Conservation (phyloP, 805 yeast genomes). For the Hagleromyces aurorensis region DNA sequence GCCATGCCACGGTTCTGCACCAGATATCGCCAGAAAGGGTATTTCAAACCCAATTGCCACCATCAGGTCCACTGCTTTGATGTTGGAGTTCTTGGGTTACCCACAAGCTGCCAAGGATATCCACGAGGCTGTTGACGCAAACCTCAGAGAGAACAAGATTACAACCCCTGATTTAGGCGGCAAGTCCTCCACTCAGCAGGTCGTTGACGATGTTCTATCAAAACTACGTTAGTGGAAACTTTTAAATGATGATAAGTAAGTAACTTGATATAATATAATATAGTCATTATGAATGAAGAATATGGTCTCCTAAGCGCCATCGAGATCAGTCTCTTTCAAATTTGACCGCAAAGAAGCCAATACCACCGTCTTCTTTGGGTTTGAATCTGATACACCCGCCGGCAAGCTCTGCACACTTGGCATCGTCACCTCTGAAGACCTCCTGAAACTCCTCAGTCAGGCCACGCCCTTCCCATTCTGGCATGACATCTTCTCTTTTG, state of each 20-base stretch:
- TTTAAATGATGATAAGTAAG: constrained; percentile 1
- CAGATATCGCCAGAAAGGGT: constrained; percentile 94
- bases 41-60: constrained; percentile 97
- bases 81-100: constrained; percentile 95
- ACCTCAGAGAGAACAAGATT: constrained; percentile 63
- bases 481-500: constrained; percentile 54
- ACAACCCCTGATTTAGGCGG: constrained; percentile 97
- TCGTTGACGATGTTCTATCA: constrained; percentile 67
- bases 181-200: constrained; percentile 75
- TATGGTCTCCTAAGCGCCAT: not conserved
- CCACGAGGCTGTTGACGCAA: constrained; percentile 90
- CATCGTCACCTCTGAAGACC: constrained; percentile 35
- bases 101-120: constrained; percentile 84
- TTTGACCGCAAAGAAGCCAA: constrained; percentile 94
- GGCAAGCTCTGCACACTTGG: constrained; percentile 49
- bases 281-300: too few relatives aligned
- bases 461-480: constrained; percentile 86
- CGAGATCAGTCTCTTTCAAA: constrained; percentile 46
- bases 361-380: constrained; percentile 94
- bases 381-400: constrained; percentile 81
- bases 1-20: constrained; percentile 99
- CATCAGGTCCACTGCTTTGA: constrained; percentile 91
- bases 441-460: constrained; percentile 55
- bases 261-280: too few relatives aligned
- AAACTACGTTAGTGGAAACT: too few relatives aligned